These are phyloP conservation scores for Chalaropsis thielavioides DNA, from an alignment of 2,329 filamentous ascomycete species.

Conservation along the genomic window DNA sequence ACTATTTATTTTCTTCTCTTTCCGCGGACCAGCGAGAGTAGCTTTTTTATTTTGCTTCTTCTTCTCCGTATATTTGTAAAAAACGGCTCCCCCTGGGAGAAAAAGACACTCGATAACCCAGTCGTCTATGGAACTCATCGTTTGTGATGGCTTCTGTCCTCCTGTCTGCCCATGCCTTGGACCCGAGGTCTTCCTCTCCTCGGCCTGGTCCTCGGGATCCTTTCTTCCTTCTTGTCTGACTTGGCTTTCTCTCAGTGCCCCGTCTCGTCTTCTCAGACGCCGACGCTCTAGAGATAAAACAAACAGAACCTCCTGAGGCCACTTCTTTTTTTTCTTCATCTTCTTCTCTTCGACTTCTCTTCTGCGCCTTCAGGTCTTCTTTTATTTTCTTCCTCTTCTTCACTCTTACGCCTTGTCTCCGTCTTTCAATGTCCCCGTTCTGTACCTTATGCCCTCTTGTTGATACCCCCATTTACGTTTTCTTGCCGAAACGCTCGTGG, in stretches of 20 bases:
- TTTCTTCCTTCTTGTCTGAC: neutral
- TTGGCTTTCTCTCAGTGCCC: neutral
- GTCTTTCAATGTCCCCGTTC: conserved; percentile 1
- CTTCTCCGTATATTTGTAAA: neutral
- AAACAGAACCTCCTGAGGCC: neutral
- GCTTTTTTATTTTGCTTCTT: conserved; percentile 6
- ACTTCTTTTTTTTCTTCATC: neutral
- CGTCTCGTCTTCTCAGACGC: neutral
- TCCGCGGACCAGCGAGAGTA: neutral
- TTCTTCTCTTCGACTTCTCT: conserved; percentile 1
- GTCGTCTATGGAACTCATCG: neutral
- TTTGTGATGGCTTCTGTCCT: neutral
- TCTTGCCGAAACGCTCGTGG: conserved; percentile 3
- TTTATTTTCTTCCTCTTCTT: neutral
- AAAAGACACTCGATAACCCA: neutral
- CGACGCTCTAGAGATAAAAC: neutral
- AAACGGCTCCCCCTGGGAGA: neutral
- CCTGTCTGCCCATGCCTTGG: neutral
- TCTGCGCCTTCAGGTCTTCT: neutral
- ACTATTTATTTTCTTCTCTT: neutral
- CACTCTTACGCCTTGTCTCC: neutral
- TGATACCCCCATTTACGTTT: conserved; percentile 3
- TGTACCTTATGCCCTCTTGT: conserved; percentile 10
- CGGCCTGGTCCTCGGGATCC: neutral
- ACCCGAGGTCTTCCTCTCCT: neutral